Conservation (phyloP, 805 yeast species). For the Yarrowia yakushimensis region DNA sequence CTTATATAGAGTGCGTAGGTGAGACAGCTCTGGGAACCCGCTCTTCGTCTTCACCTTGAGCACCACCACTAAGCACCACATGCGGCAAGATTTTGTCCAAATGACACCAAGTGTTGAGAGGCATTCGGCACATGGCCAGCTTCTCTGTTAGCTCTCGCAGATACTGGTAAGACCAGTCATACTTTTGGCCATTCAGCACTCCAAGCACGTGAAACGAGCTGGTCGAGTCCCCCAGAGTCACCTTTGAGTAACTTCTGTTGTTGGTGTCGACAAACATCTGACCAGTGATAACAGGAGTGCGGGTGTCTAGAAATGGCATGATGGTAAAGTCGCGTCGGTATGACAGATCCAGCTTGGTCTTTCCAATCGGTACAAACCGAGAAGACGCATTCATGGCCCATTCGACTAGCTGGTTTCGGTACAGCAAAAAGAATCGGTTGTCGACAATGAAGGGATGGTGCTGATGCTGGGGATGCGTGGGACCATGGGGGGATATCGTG, state of each 20-base stretch:
- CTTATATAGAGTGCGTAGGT: slow-evolving; percentile 3
- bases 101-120: slow-evolving; percentile 13
- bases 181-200: neutral
- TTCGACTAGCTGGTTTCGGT: slow-evolving; percentile 11
- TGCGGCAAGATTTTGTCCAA: slow-evolving; percentile 1
- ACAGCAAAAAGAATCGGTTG: slow-evolving; percentile 14
- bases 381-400: slow-evolving; percentile 9
- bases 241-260: slow-evolving; percentile 8
- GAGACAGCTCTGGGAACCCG: neutral
- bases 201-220: slow-evolving; percentile 7
- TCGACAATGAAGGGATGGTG: slow-evolving; percentile 9
- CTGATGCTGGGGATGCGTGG: slow-evolving; percentile 6
- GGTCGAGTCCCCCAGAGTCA: slow-evolving; percentile 3
- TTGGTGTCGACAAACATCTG: slow-evolving; percentile 15
- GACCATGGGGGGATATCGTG: slow-evolving; percentile 6
- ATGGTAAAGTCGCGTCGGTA: neutral
- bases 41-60: neutral
- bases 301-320: neutral
- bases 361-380: neutral
- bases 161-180: slow-evolving; percentile 18
- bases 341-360: slow-evolving; percentile 4
- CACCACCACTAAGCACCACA: slow-evolving; percentile 4
- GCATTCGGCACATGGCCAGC: slow-evolving; percentile 6
- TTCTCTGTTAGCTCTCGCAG: slow-evolving; percentile 3
- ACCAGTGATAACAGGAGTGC: slow-evolving; percentile 1